Percentiles rank a stretch among this genome's conserved stretches.
phyloP scores from a whole-genome alignment of 1,284 basidiomycete genomes.

The Cutaneotrichosporon cutaneum region DNA sequence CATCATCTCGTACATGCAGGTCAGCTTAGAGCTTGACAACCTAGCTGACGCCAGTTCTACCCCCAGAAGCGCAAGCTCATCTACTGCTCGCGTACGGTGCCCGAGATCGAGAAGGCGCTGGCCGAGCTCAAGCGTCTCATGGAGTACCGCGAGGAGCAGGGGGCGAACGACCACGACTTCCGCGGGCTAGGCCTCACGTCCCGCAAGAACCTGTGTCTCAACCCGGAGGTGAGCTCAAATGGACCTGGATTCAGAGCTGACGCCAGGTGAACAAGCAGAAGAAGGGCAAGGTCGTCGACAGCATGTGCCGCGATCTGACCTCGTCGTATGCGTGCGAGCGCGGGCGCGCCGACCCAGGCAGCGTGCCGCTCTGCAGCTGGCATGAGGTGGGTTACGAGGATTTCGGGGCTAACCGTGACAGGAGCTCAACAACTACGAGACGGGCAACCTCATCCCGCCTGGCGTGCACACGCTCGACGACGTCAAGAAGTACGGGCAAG shows the following conservation, averaged over 20 bases:
- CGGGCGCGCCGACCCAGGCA: conserved; percentile 82
- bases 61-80: conserved; percentile 90
- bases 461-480: conserved; percentile 96
- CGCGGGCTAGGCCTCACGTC: conserved; percentile 90
- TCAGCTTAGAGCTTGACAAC: conserved; percentile 40
- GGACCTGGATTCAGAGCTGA: background rate
- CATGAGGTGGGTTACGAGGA: conserved; percentile 70
- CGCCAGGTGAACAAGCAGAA: conserved; percentile 87
- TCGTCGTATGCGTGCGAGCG: conserved; percentile 81
- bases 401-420: conserved; percentile 39
- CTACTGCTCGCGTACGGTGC: conserved; percentile 99
- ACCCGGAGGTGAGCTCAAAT: conserved; percentile 72
- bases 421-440: conserved; percentile 75
- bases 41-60: conserved; percentile 65
- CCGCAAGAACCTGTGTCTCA: conserved; percentile 94
- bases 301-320: conserved; percentile 92
- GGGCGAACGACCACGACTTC: conserved; percentile 76
- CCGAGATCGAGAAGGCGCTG: conserved; percentile 98
- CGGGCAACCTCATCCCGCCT: conserved; percentile 77
- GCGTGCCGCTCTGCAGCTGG: conserved; percentile 88
- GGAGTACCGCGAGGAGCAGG: conserved; percentile 79
- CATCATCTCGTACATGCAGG: conserved; percentile 98
- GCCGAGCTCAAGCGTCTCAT: conserved; percentile 93
- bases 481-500: conserved; percentile 81
- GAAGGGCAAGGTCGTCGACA: conserved; percentile 96